These are phyloP conservation scores for Gyrodon lividus DNA, from an alignment of 768 basidiomycete species.

Conservation along the genomic window DNA sequence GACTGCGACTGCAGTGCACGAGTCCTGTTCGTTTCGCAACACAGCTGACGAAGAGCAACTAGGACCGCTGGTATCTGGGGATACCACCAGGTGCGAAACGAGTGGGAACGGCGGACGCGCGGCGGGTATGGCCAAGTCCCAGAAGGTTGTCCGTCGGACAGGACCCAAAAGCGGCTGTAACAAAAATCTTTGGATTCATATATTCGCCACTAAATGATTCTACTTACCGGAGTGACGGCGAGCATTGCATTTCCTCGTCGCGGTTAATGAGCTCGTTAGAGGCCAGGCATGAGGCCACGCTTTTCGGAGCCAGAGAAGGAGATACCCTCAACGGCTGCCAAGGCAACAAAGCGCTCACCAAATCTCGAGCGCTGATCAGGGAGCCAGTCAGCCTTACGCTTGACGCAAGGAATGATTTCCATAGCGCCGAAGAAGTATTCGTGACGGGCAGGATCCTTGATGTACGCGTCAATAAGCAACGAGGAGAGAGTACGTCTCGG, in stretches of 20 bases:
- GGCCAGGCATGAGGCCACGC: conserved; percentile 94
- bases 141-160: no score
- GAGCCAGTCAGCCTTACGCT: conserved; percentile 95
- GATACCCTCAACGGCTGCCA: conserved; percentile 94
- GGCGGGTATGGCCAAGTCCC: no score
- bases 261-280: conserved; percentile 96
- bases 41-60: no score
- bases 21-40: no score
- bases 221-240: no score
- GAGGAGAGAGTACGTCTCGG: conserved; percentile 93
- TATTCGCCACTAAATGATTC: no score
- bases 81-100: no score
- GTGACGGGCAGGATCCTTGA: conserved; percentile 75
- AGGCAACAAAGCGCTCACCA: conserved; percentile 86
- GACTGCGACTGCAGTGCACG: no score
- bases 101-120: no score
- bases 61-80: no score
- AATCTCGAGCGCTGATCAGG: conserved; percentile 77
- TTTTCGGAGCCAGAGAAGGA: conserved; percentile 98
- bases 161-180: no score
- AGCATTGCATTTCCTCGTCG: conserved; percentile 96
- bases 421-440: conserved; percentile 88
- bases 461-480: conserved; percentile 96
- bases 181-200: no score
- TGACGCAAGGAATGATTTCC: conserved; percentile 91